Evolutionary conservation across 1,139 yeast species (phyloP), one percentile per base, ranked within the genome.

Genomic region (Blastobotrys malaysiensis): DNA sequence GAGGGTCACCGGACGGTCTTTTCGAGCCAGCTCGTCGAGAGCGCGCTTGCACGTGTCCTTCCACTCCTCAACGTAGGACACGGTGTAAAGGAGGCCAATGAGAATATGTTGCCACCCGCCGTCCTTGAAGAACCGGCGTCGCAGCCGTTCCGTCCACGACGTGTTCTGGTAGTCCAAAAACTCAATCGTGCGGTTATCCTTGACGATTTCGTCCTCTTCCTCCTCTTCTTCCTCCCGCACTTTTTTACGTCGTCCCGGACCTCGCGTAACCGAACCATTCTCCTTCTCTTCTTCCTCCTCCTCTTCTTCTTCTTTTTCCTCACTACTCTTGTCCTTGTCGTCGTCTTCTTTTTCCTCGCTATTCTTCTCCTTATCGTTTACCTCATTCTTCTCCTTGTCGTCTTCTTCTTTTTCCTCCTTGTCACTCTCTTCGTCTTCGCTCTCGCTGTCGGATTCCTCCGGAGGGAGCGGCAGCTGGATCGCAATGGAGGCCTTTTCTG

Each of bases 91-190:
- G 3, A 90, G 75, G 18, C 97, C 97, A 48, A 90, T 69, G 39
- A 90, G 70, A 49, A 86, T 80, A 46, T 85, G 77, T 63, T 88
- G 86, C 97, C 97, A 91, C 55, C 83, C 83, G 3, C 97, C 96
- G 63, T 88, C 91, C 63, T 79, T 83, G 67, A 87, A 93, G 62
- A 81, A 81, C 55, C 97, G 81, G 59, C 81, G 83, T 13, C 84
- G 78, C 26, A 90, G 75, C 48, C 95, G 75, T 26, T 87, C 95
- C 59, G 83, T 81, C 97, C 97, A 91, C 18, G 84, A 73, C 0
- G 74, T 74, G 48, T 83, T 82, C 55, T 87, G 77, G 68, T 82
- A 83, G 55, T 81, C 81, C 65, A 87, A 71, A 36, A 80, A 79
- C 24, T 76, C 75, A 55, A 81, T 2, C 9, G 65, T 65, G 20